phyloP scores from a whole-genome alignment of 1,284 basidiomycete genomes.

The Melampsora americana region DNA sequence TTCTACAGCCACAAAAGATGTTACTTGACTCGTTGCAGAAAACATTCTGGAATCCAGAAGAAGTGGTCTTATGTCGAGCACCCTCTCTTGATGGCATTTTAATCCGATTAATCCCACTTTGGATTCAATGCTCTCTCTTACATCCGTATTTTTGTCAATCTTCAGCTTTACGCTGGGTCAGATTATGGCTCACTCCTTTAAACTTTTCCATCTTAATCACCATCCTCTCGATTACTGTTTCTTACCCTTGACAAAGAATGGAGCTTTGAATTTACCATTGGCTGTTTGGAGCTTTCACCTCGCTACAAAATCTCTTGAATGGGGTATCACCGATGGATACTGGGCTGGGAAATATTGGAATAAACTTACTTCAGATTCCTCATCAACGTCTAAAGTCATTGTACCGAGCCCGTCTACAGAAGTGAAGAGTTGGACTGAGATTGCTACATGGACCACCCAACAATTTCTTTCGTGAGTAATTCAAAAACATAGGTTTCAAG shows the following conservation, averaged over 20 bases:
- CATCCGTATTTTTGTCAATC: neutral
- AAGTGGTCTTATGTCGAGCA: neutral
- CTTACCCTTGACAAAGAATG: neutral
- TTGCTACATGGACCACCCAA: conserved; percentile 6
- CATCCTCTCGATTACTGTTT: neutral
- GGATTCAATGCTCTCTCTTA: neutral
- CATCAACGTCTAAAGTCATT: neutral
- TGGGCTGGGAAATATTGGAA: no score
- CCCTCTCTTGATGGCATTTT: neutral
- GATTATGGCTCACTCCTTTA: neutral
- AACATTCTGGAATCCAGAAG: neutral
- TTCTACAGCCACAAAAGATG: no score
- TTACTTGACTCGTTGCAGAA: no score
- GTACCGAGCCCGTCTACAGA: neutral
- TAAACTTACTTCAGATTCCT: neutral
- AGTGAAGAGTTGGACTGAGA: conserved; percentile 14
- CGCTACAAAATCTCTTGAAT: conserved; percentile 11
- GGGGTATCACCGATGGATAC: conserved; percentile 5
- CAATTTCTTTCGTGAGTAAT: conserved; percentile 8
- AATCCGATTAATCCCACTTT: neutral
- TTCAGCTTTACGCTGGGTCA: neutral
- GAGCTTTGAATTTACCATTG: conserved; percentile 13
- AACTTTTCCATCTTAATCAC: neutral
- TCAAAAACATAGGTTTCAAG: no score
- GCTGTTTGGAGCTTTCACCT: conserved; percentile 20